phyloP scores from a whole-genome alignment of 2,329 filamentous ascomycete species.

The Bisporella sp. region DNA sequence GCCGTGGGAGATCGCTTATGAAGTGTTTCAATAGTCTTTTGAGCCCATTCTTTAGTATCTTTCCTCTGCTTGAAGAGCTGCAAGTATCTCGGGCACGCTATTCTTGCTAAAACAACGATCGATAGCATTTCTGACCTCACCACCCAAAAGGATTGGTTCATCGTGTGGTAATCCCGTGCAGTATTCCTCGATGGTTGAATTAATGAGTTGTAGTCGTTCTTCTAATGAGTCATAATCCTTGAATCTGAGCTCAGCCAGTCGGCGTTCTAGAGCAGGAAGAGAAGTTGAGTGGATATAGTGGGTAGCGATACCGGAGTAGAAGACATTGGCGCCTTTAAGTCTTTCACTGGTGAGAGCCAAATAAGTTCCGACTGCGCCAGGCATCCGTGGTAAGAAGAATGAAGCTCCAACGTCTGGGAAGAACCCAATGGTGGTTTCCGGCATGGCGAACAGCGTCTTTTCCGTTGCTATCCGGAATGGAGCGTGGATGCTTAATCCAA shows the following conservation, averaged over 20 bases:
- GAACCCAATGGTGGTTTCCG: slow-evolving; percentile 96
- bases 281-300: slow-evolving; percentile 93
- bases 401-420: slow-evolving; percentile 97
- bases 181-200: slow-evolving; percentile 88
- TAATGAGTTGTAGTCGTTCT: slow-evolving; percentile 64
- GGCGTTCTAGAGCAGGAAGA: slow-evolving; percentile 71
- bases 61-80: slow-evolving; percentile 35
- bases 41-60: slow-evolving; percentile 63
- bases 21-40: slow-evolving; percentile 69
- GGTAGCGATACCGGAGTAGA: slow-evolving; percentile 87
- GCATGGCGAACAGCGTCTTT: slow-evolving; percentile 94
- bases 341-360: slow-evolving; percentile 85
- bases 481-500: slow-evolving; percentile 88
- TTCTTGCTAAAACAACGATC: slow-evolving; percentile 73
- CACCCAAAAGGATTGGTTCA: slow-evolving; percentile 59
- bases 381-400: slow-evolving; percentile 89
- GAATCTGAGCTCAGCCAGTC: slow-evolving; percentile 85
- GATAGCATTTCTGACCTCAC: slow-evolving; percentile 69
- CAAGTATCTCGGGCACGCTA: slow-evolving; percentile 63
- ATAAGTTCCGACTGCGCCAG: slow-evolving; percentile 83
- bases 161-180: slow-evolving; percentile 75
- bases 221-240: slow-evolving; percentile 61
- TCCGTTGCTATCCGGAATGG: slow-evolving; percentile 96
- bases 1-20: slow-evolving; percentile 76
- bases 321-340: slow-evolving; percentile 74